phyloP scores from a whole-genome alignment of 2,329 filamentous ascomycete genomes.

The Diaporthe sp. region DNA sequence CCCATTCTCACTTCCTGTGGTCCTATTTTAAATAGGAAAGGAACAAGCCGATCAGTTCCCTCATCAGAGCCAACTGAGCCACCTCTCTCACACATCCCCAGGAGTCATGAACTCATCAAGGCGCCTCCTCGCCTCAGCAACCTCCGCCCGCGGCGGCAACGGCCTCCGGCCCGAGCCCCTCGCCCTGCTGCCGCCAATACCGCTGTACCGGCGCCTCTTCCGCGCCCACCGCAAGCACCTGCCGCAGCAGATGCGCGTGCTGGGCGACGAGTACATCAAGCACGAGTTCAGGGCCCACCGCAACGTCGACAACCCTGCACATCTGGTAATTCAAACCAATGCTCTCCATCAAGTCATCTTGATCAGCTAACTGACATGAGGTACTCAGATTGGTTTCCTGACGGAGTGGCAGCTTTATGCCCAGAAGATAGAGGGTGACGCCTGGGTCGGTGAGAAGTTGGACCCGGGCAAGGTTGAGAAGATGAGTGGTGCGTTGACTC shows the following conservation, averaged over 20 bases:
- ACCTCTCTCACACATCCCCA: not conserved
- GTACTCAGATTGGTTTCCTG: conserved; percentile 85
- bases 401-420: conserved; percentile 97
- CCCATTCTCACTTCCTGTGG: not conserved
- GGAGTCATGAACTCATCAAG: conserved; percentile 29
- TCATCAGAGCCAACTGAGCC: not conserved
- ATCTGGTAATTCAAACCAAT: conserved; percentile 72
- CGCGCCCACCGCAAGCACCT: conserved; percentile 87
- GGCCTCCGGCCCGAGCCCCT: conserved; percentile 58
- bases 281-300: conserved; percentile 89
- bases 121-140: conserved; percentile 53
- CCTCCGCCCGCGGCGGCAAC: conserved; percentile 48
- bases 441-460: conserved; percentile 87
- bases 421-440: conserved; percentile 88
- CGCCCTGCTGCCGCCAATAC: conserved; percentile 87
- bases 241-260: conserved; percentile 77
- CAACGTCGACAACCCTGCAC: conserved; percentile 88
- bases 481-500: conserved; percentile 81
- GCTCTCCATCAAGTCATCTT: not conserved
- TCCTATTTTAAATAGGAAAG: not conserved
- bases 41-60: not conserved
- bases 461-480: conserved; percentile 88
- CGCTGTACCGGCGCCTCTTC: conserved; percentile 88
- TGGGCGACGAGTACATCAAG: conserved; percentile 95
- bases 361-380: not conserved